These are phyloP conservation scores for Viola odorata DNA, from an alignment of 345 rosid species.

Conservation along the genomic window DNA sequence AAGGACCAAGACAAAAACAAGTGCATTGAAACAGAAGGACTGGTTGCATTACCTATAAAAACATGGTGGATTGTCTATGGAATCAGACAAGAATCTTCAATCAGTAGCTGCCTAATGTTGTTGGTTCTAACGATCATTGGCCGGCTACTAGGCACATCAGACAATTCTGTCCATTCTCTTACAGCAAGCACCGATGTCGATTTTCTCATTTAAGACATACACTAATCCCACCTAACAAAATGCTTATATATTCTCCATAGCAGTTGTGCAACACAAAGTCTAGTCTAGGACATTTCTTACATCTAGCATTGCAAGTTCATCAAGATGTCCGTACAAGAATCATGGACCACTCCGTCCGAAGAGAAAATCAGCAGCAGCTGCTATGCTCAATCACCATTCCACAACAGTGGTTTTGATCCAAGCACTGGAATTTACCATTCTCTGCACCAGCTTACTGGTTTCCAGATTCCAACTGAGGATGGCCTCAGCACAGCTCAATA, in stretches of 20 bases:
- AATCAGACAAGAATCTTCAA: too few relatives aligned
- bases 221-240: background rate
- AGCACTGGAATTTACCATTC: slow-evolving; percentile 41
- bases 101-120: too few relatives aligned
- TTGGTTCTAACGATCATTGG: background rate
- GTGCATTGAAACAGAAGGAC: too few relatives aligned
- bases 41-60: too few relatives aligned
- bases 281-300: background rate
- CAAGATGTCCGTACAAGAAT: slow-evolving; percentile 27
- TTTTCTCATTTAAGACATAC: background rate
- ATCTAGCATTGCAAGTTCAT: slow-evolving; percentile 2
- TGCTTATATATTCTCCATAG: background rate
- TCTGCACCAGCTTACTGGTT: slow-evolving; percentile 21
- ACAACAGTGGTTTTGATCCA: slow-evolving; percentile 33
- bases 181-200: slow-evolving; percentile 13
- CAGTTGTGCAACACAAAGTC: background rate
- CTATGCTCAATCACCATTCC: background rate
- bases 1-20: too few relatives aligned
- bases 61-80: too few relatives aligned
- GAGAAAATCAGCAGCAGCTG: slow-evolving; percentile 15
- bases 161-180: background rate
- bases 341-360: slow-evolving; percentile 2
- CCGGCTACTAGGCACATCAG: slow-evolving; percentile 10
- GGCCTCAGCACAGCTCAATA: slow-evolving; percentile 34
- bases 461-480: slow-evolving; percentile 27